Base-by-base conservation (phyloP, 108 stramenopile genomes). In the Skeletonema potamos region DNA sequence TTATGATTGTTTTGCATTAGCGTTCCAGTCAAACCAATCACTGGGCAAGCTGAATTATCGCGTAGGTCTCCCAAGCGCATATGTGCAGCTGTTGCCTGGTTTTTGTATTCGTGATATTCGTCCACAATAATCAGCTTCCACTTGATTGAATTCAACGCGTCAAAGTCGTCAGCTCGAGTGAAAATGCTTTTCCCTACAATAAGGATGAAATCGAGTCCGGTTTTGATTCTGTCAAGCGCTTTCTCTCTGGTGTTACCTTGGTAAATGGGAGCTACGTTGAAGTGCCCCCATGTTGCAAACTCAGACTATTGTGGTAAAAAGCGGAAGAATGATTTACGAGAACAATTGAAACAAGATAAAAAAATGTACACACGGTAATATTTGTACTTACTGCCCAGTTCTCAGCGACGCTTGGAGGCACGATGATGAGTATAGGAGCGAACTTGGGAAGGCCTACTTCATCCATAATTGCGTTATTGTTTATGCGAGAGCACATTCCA, bases 51-150 rank as follows among this genome's bases (percentile, higher is more conserved):
- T 6, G 68, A 58, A n/a, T 71, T 68, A 28, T 79, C 60, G 27
- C 77, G 72, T 6, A 85, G 43, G 18, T 70, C 55, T 58, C 39
- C 44, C 32, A 85, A 41, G 22, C 76, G 41, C 73, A 62, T 54
- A 30, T 61, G 59, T 3, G 65, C 61, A 34, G 71, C 67, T 28
- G 81, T 54, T 60, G 74, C 54, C 33, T 54, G 48, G 41, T 81
- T 76, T 62, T 92, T 96, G 62, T 74, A 93, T 27, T 86, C 87
- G 59, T 96, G 95, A 60, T 81, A 92, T 61, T 96, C 95, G 65
- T 96, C 95, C 27, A 93, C 82, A 33, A 96, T 72, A 13, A 92
- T 68, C 15, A 93, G 79, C 61, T 87, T 93, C 95, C 95, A 96
- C 32, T 72, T 43, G 27, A 90, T 56, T 9, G 30, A 55, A 1